phyloP scores from a whole-genome alignment of 805 yeast species.

The Isabelozyma rhagii region DNA sequence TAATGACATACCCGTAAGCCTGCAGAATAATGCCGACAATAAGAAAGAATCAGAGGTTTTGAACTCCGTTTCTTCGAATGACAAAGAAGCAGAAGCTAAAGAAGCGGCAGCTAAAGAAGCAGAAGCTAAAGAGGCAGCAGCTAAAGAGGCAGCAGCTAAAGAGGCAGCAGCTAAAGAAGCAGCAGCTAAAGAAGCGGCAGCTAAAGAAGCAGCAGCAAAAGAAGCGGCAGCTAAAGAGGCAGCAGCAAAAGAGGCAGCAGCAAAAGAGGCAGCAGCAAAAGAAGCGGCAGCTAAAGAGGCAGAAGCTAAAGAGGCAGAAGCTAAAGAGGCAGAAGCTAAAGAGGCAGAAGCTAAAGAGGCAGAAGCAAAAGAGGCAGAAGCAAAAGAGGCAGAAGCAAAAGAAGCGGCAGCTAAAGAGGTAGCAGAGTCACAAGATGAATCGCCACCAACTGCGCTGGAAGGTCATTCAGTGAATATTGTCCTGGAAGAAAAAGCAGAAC shows the following conservation, averaged over 20 bases:
- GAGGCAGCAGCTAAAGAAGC: constrained; percentile 2
- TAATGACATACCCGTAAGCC: too few relatives aligned
- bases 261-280: neutral
- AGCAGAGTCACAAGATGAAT: neutral
- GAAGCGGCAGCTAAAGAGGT: neutral
- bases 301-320: neutral
- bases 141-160: neutral
- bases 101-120: constrained; percentile 1
- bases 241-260: neutral
- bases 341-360: constrained; percentile 1
- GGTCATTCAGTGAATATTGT: too few relatives aligned
- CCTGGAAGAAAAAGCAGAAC: neutral
- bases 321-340: constrained; percentile 2
- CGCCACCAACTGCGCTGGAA: too few relatives aligned
- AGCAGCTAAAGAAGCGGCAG: neutral
- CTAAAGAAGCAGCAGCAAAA: neutral
- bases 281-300: neutral
- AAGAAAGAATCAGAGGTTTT: too few relatives aligned
- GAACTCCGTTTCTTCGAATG: too few relatives aligned
- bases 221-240: neutral
- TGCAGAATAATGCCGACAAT: too few relatives aligned
- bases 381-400: neutral
- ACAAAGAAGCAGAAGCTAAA: neutral
- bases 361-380: neutral
- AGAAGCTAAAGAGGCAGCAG: neutral